Evolutionary conservation across 306 rosid species (phyloP).

Genomic region (Benincasa hispida): DNA sequence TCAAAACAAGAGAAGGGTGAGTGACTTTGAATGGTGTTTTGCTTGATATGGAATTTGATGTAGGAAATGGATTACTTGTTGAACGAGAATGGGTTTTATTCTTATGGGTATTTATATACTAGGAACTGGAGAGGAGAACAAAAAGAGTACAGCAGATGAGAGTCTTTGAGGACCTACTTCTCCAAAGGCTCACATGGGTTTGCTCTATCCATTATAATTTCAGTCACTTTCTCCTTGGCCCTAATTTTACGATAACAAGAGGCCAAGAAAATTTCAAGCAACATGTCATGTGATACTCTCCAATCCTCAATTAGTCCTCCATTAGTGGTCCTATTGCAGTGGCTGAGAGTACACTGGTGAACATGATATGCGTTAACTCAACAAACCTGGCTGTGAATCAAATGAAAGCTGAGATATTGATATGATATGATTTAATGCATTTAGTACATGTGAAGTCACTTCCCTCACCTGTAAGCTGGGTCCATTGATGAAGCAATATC

Average conservation of each 20-base stretch:
- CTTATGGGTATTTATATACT: background rate
- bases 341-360: background rate
- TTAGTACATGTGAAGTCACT: background rate
- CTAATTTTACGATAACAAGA: background rate
- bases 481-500: background rate
- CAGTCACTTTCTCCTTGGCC: background rate
- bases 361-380: background rate
- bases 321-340: background rate
- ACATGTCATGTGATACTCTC: conserved; percentile 3
- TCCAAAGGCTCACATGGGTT: background rate
- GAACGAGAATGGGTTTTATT: background rate
- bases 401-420: background rate
- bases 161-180: background rate
- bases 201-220: background rate
- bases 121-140: background rate
- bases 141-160: background rate
- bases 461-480: background rate
- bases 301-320: background rate
- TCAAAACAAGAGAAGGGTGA: background rate
- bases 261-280: background rate
- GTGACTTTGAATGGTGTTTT: background rate
- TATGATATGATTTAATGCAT: background rate
- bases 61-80: background rate
- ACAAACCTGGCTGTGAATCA: background rate
- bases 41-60: background rate